Evolutionary conservation across 345 rosid species (phyloP).

Genomic region (Salix purpurea): DNA sequence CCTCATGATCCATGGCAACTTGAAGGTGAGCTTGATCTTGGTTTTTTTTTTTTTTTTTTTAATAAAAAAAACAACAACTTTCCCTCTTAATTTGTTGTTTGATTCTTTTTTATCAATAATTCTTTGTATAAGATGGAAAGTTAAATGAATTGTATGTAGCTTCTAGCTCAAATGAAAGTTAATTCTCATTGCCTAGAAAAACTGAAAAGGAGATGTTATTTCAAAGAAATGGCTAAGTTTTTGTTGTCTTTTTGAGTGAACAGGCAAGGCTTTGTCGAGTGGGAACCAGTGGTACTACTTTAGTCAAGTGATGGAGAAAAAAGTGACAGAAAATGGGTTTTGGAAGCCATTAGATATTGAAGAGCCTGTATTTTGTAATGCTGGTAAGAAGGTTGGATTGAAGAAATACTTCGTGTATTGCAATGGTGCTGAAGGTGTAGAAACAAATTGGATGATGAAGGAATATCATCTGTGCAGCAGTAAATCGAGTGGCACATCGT

Average conservation of each 20-base stretch:
- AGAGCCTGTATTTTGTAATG: conserved; percentile 16
- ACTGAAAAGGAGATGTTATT: background rate
- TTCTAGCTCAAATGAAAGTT: background rate
- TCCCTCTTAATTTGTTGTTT: background rate
- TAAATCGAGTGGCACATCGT: background rate
- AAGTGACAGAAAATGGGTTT: conserved; percentile 27
- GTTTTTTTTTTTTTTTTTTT: background rate
- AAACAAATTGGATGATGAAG: conserved; percentile 45
- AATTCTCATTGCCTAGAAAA: background rate
- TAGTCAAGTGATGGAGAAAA: conserved; percentile 20
- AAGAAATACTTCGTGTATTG: conserved; percentile 35
- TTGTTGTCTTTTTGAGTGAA: background rate
- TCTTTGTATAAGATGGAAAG: background rate
- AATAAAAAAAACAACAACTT: too few relatives aligned
- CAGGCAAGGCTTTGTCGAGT: conserved; percentile 38
- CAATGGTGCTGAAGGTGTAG: conserved; percentile 9
- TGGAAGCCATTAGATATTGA: conserved; percentile 37
- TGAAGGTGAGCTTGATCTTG: conserved; percentile 17
- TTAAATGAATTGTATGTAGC: background rate
- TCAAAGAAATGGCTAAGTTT: background rate
- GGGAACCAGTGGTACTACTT: conserved; percentile 40
- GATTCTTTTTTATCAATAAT: background rate
- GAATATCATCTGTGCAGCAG: conserved; percentile 31
- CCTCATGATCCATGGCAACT: conserved; percentile 41
- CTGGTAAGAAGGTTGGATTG: conserved; percentile 22